phyloP scores from a whole-genome alignment of 2,329 filamentous ascomycete genomes.

The Dendryphion nanum region DNA sequence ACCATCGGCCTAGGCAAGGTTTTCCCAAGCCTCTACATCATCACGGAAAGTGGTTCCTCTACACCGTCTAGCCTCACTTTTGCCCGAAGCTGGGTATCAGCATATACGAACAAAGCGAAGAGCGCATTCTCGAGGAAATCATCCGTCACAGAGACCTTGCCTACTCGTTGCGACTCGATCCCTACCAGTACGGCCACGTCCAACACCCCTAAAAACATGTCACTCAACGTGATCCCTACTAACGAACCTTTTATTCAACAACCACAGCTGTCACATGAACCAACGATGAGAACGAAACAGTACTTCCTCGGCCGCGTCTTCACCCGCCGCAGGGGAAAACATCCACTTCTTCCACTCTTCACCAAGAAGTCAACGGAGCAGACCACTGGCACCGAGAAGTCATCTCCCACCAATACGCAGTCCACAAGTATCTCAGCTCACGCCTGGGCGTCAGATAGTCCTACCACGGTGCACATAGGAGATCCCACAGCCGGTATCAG shows the following conservation, averaged over 20 bases:
- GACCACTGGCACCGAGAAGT: conserved; percentile 1
- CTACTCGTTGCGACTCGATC: conserved; percentile 10
- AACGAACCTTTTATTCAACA: conserved; percentile 5
- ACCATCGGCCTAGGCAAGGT: conserved; percentile 25
- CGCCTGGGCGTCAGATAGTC: conserved; percentile 22
- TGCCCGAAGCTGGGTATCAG: conserved; percentile 15
- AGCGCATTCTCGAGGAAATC: conserved; percentile 20
- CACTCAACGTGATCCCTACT: conserved; percentile 6
- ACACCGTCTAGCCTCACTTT: conserved; percentile 16
- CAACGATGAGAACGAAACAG: neutral
- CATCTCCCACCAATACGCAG: neutral
- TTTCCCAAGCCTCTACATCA: conserved; percentile 27
- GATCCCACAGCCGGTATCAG: conserved; percentile 4
- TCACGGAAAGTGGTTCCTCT: conserved; percentile 11
- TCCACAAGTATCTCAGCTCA: conserved; percentile 15
- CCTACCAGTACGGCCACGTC: conserved; percentile 3
- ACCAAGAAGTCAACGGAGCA: conserved; percentile 5
- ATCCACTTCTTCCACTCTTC: conserved; percentile 21
- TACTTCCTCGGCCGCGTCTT: conserved; percentile 23
- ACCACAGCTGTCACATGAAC: neutral
- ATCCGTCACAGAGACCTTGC: conserved; percentile 14
- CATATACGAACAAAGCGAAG: conserved; percentile 22
- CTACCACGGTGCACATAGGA: conserved; percentile 2
- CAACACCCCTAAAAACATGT: neutral
- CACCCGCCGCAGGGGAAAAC: conserved; percentile 2